phyloP scores from a whole-genome alignment of 768 basidiomycete species.

The Pleurotus platypus region DNA sequence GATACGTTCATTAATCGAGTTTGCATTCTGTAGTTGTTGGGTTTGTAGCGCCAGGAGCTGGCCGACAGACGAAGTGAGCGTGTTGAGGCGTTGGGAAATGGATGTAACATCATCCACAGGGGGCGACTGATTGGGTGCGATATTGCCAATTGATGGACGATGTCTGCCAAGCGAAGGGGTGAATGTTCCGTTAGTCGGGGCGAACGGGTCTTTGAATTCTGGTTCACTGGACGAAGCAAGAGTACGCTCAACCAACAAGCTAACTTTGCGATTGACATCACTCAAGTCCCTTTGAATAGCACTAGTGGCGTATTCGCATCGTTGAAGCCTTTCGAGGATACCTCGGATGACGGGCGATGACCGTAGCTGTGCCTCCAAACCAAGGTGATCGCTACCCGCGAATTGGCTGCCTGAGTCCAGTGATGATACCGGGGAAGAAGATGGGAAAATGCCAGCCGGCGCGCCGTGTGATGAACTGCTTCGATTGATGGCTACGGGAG shows the following conservation, averaged over 20 bases:
- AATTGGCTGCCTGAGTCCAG: slow-evolving; percentile 71
- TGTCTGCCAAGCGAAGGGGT: slow-evolving; percentile 36
- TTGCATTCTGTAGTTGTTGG: slow-evolving; percentile 56
- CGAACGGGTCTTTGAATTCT: slow-evolving; percentile 85
- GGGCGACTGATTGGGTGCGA: slow-evolving; percentile 68
- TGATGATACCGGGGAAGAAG: slow-evolving; percentile 77
- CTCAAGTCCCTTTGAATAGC: slow-evolving; percentile 73
- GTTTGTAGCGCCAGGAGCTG: slow-evolving; percentile 81
- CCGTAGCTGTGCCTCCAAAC: slow-evolving; percentile 72
- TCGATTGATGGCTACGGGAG: slow-evolving; percentile 37
- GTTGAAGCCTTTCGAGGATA: slow-evolving; percentile 67
- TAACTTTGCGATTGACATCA: slow-evolving; percentile 76
- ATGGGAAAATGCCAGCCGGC: slow-evolving; percentile 43
- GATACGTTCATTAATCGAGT: slow-evolving; percentile 36
- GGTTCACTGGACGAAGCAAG: slow-evolving; percentile 45
- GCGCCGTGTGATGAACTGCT: slow-evolving; percentile 39
- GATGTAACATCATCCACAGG: slow-evolving; percentile 69
- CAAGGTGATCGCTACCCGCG: slow-evolving; percentile 42
- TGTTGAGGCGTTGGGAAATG: slow-evolving; percentile 76
- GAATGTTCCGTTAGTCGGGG: slow-evolving; percentile 36
- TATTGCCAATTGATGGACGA: slow-evolving; percentile 61
- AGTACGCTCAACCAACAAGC: slow-evolving; percentile 68
- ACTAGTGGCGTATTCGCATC: slow-evolving; percentile 65
- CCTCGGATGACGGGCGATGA: slow-evolving; percentile 74
- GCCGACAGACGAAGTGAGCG: slow-evolving; percentile 80